phyloP scores from a whole-genome alignment of 2,329 filamentous ascomycete species.

The Chaetothyriales sp. region DNA sequence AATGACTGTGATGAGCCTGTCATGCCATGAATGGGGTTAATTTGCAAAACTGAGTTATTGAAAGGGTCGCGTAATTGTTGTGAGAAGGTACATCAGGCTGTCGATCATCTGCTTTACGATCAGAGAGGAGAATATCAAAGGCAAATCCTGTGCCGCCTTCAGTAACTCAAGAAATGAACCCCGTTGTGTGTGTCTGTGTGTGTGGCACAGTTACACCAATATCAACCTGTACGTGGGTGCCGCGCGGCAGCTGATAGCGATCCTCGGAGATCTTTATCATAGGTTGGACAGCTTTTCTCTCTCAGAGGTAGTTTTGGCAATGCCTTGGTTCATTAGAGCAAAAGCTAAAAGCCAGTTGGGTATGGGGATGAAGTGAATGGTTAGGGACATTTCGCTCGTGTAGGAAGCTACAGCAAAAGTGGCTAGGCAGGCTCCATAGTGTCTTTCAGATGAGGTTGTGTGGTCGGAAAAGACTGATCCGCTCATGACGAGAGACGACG shows the following conservation, averaged over 20 bases:
- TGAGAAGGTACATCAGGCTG: neutral
- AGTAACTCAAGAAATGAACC: neutral
- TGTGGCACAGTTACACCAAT: neutral
- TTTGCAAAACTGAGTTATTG: too few species aligned
- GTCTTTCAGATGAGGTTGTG: neutral
- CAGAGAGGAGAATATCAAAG: neutral
- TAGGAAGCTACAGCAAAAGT: neutral
- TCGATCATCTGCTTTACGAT: neutral
- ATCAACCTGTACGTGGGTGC: neutral
- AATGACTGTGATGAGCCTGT: too few species aligned
- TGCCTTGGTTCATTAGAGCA: neutral
- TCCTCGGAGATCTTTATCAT: neutral
- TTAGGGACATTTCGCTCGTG: neutral
- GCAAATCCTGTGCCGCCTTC: neutral
- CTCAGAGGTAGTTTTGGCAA: neutral
- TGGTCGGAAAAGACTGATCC: neutral
- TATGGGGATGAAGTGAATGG: neutral
- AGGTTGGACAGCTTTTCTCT: neutral
- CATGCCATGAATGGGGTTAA: too few species aligned
- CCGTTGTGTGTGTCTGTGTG: neutral
- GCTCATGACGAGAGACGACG: neutral
- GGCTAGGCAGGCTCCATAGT: neutral
- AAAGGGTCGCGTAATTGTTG: neutral
- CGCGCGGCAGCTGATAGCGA: neutral
- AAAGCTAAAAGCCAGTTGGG: neutral